Conservation (phyloP, 306 rosid species). For the Abrus pulchellus region DNA sequence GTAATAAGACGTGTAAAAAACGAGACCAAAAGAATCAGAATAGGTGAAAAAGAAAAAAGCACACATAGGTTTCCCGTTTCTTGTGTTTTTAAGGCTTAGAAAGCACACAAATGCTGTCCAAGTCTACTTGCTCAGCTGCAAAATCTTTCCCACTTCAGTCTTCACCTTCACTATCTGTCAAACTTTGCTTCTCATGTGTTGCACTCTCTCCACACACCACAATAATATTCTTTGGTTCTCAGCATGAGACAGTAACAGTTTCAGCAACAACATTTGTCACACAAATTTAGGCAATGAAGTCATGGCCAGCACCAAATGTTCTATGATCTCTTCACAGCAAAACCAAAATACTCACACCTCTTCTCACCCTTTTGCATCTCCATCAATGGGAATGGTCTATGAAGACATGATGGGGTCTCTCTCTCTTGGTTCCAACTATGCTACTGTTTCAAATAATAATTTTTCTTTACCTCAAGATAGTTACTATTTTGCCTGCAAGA, state of each 20-base stretch:
- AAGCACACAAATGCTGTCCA: slow-evolving; percentile 40
- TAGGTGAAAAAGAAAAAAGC: neutral
- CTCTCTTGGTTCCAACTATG: slow-evolving; percentile 64
- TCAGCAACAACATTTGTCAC: slow-evolving; percentile 38
- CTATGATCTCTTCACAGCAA: slow-evolving; percentile 49
- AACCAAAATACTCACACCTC: slow-evolving; percentile 52
- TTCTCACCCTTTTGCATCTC: slow-evolving; percentile 37
- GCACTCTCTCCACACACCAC: slow-evolving; percentile 15
- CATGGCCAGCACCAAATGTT: slow-evolving; percentile 54
- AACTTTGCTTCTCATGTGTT: slow-evolving; percentile 46
- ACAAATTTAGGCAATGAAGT: slow-evolving; percentile 50
- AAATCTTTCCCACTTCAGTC: slow-evolving; percentile 36
- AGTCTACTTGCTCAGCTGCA: slow-evolving; percentile 35
- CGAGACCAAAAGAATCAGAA: no score
- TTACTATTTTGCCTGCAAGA: neutral
- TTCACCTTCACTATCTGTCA: slow-evolving; percentile 39
- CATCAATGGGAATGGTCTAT: slow-evolving; percentile 67
- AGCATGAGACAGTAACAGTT: slow-evolving; percentile 53
- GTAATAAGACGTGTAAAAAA: no score
- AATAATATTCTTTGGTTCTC: slow-evolving; percentile 16
- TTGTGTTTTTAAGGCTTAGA: slow-evolving; percentile 1
- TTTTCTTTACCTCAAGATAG: slow-evolving; percentile 58
- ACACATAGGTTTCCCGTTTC: slow-evolving; percentile 41
- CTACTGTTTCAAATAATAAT: slow-evolving; percentile 43
- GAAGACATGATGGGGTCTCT: slow-evolving; percentile 68